phyloP scores from a whole-genome alignment of 805 yeast species.

The Priceomyces fermenticarens region DNA sequence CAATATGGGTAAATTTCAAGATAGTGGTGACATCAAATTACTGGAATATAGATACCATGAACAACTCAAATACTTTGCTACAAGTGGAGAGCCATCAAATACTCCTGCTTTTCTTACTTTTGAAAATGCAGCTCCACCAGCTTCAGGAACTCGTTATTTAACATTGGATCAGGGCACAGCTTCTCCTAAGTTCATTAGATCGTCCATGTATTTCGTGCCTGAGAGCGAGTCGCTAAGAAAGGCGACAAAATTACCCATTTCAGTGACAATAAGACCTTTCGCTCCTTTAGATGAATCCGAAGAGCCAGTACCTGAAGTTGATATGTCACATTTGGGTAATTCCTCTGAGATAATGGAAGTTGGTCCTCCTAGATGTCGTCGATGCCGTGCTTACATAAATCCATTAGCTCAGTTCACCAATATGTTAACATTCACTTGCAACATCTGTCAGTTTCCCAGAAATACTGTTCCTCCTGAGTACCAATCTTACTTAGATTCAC shows the following conservation, averaged over 20 bases:
- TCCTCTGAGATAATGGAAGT: constrained; percentile 15
- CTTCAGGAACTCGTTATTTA: constrained; percentile 67
- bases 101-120: constrained; percentile 61
- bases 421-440: constrained; percentile 70
- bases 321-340: constrained; percentile 44
- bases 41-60: constrained; percentile 16
- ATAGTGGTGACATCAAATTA: constrained; percentile 10
- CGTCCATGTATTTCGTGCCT: constrained; percentile 83
- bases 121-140: constrained; percentile 78
- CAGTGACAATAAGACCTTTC: constrained; percentile 80
- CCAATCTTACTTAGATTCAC: constrained; percentile 54
- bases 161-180: constrained; percentile 83
- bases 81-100: constrained; percentile 19
- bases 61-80: constrained; percentile 22
- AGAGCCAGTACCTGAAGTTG: constrained; percentile 67
- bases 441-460: constrained; percentile 74
- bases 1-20: neutral
- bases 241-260: constrained; percentile 75
- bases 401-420: constrained; percentile 71
- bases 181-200: constrained; percentile 72
- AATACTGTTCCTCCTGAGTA: constrained; percentile 69
- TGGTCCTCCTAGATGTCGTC: constrained; percentile 85
- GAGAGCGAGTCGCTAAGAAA: constrained; percentile 64
- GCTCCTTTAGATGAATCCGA: constrained; percentile 53
- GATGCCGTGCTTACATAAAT: constrained; percentile 89